Base-by-base conservation (phyloP, 179 eudicot genomes). In the Sideroxylon spinosum region DNA sequence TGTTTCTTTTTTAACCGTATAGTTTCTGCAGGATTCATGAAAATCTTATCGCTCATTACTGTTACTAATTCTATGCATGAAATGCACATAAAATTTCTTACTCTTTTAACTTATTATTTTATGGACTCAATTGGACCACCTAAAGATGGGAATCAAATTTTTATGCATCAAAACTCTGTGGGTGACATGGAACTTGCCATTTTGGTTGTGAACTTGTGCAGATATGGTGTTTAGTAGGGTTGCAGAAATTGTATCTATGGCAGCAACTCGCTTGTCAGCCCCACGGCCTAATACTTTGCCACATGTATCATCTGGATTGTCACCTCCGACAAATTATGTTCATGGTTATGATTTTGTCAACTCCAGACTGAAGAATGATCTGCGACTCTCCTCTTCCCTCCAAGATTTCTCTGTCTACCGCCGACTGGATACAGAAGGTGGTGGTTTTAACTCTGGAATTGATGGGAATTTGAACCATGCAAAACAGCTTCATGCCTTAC, bases 381-480 rank as follows among this genome's bases (percentile, higher is more conserved):
- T 92, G 85, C 88, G 98, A 65, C 77, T 81, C 9, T 96, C 98
- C 48, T 84, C 96, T 53, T 96, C 99, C 49, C 91, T 94, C 46
- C 99, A 94, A 90, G 99, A 96, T 87, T 84, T 96, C 66, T 91
- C 97, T 60, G 81, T 84, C 75, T 96, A 88, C 83, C 84, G 85
- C 62, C 92, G 65, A 19, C 83, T 88, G 72, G 93, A 92, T 82
- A 82, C 82, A 23, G 97, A 89, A 82, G 85, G 68, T 17, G 87
- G 89, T 63, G 89, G 89, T 76, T 70, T 72, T 74, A 82, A 62
- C 76, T 71, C 78, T 78, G 89, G 79, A 81, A 72, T 46, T 29
- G 84, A 86, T 70, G 74, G 60, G 78, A 80, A 68, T 70, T 76
- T 78, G 76, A 70, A 44, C 71, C 82, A 84, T 81, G 81, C 78